phyloP scores from a whole-genome alignment of 352 stramenopile species.

The Phytophthora sansomeana region DNA sequence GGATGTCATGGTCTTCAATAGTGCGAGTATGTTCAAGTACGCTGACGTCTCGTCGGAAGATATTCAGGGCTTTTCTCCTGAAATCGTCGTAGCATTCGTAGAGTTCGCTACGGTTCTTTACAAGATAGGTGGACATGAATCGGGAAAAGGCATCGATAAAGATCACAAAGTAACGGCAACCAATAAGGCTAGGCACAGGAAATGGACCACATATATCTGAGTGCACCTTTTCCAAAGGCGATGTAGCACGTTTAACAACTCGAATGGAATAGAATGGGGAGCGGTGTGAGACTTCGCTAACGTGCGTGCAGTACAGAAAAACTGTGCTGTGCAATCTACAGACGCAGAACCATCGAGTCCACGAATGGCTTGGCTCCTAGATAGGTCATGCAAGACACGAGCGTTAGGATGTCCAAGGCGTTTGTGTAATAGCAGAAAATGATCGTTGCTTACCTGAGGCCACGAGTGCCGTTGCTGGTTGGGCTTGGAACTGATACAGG shows the following conservation, averaged over 20 bases:
- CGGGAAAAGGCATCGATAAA: no score
- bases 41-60: constrained; percentile 7
- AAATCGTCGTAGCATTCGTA: constrained; percentile 29
- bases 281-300: constrained; percentile 37
- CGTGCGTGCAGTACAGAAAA: constrained; percentile 24
- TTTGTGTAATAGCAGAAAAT: constrained; percentile 17
- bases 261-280: constrained; percentile 26
- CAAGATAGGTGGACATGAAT: constrained; percentile 30
- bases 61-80: no score
- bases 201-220: no score
- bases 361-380: constrained; percentile 10
- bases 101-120: constrained; percentile 13
- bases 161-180: no score
- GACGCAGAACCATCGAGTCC: no score
- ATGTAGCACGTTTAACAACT: constrained; percentile 28
- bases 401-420: no score
- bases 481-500: no score
- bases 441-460: constrained; percentile 11
- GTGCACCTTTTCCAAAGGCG: no score
- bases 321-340: not conserved
- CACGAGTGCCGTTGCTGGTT: constrained; percentile 1
- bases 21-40: not conserved
- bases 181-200: no score
- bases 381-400: constrained; percentile 13
- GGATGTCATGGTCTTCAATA: not conserved